Conservation (phyloP, 2,329 filamentous ascomycete species). For the Apiospora malaysiana region DNA sequence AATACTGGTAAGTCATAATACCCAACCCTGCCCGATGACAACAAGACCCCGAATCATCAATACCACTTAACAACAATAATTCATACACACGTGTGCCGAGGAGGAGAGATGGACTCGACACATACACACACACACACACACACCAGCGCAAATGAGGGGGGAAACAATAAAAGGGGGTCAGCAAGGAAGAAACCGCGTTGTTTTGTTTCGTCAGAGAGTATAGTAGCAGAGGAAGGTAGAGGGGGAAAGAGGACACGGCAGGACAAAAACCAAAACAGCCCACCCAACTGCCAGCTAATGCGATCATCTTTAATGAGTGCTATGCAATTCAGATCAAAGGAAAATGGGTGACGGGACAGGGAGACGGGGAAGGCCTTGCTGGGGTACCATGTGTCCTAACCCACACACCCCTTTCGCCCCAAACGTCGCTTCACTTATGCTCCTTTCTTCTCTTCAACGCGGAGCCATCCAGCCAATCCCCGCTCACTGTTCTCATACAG, state of each 20-base stretch:
- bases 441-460: neutral
- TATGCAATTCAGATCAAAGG: constrained; percentile 15
- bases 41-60: neutral
- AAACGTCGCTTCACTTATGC: neutral
- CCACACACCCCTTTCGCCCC: neutral
- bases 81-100: neutral
- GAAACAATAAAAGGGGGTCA: neutral
- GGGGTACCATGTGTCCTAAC: neutral
- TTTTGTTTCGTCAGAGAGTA: neutral
- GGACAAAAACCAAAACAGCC: neutral
- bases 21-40: neutral
- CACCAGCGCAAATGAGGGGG: neutral
- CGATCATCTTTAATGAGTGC: constrained; percentile 12
- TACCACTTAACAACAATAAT: neutral
- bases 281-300: constrained; percentile 20
- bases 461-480: neutral
- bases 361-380: neutral
- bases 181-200: neutral
- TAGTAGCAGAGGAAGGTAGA: neutral
- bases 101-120: neutral
- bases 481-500: neutral
- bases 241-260: neutral
- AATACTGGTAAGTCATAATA: constrained; percentile 14
- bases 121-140: neutral
- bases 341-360: neutral